Base-by-base conservation (phyloP, 1,139 yeast genomes). In the Nakaseomyces delphensis region DNA sequence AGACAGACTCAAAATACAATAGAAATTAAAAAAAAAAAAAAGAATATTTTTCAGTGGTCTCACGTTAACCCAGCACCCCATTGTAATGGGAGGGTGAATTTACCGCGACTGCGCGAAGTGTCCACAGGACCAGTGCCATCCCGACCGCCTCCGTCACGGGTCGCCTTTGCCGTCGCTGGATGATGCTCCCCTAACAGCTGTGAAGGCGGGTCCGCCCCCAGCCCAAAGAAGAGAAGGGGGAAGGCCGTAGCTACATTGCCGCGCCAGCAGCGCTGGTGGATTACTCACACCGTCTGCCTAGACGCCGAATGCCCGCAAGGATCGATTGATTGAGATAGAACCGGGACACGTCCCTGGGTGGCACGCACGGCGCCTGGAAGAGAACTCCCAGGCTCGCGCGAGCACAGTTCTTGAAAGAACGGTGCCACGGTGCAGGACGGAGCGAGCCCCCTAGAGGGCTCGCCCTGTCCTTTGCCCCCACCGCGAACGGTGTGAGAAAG, bases 61-160 rank as follows among this genome's bases (percentile, higher is more conserved):
- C 38, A 20, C n/a, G 20, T 18, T 25, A 18, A 39, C 11, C 35
- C 33, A 9, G n/a, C 31, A 39, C 23, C 44, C 37, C 39, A 21
- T 10, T 10, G 28, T n/a, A 23, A 30, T 14, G 42, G 23, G 45
- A n/a, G 18, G 16, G 45, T 24, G 23, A 30, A 21, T 39, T 31
- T 15, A 39, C 20, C 20, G 40, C 36, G 32, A 39, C 41, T 30
- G 41, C 35, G 31, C 42, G 30, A 14, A 33, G 21, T 36, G 18
- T 13, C 31, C 31, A 24, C 31, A 27, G 37, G 35, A 38, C 40
- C 25, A 38, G 60, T 65, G 69, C 62, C 50, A 57, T 63, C 68
- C 68, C 63, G 59, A 52, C 56, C 68, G 68, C 69, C 69, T 64
- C 64, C 65, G 38, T 57, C 55, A 59, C 66, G 67, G 68, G 67